Conservation (phyloP, 306 rosid genomes). For the Rosa multiflora region DNA sequence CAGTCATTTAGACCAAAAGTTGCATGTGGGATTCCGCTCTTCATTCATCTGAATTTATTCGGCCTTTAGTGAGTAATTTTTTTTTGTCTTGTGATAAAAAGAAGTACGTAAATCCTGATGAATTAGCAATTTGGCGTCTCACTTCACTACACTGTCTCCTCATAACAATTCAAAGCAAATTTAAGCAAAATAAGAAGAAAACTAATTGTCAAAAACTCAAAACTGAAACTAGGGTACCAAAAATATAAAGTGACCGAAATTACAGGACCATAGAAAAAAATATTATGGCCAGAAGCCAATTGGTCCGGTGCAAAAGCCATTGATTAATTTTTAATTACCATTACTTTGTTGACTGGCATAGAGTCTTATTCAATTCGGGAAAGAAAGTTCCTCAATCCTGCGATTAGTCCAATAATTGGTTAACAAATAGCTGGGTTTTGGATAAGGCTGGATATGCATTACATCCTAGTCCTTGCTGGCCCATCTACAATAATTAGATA, state of each 20-base stretch:
- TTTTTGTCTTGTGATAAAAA: too few species aligned
- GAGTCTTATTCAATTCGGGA: neutral
- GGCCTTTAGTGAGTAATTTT: too few species aligned
- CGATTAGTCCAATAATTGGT: neutral
- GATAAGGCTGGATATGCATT: conserved; percentile 1
- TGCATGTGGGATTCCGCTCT: too few species aligned
- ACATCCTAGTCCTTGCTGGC: neutral
- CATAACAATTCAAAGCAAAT: neutral
- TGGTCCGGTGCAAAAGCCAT: neutral
- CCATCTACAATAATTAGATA: neutral
- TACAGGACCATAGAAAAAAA: neutral
- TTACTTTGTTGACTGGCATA: neutral
- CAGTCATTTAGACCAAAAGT: too few species aligned
- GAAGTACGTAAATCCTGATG: neutral
- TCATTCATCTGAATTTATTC: too few species aligned
- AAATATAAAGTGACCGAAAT: neutral
- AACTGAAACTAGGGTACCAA: neutral
- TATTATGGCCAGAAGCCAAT: neutral
- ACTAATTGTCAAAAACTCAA: neutral
- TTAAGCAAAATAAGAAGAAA: neutral
- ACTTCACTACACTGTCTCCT: neutral
- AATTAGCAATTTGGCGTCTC: neutral
- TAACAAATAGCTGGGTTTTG: neutral
- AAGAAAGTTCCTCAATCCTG: neutral
- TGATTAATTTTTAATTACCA: too few species aligned